Base-by-base conservation (phyloP, 2,329 filamentous ascomycete genomes). In the Pochonia chlamydosporia region DNA sequence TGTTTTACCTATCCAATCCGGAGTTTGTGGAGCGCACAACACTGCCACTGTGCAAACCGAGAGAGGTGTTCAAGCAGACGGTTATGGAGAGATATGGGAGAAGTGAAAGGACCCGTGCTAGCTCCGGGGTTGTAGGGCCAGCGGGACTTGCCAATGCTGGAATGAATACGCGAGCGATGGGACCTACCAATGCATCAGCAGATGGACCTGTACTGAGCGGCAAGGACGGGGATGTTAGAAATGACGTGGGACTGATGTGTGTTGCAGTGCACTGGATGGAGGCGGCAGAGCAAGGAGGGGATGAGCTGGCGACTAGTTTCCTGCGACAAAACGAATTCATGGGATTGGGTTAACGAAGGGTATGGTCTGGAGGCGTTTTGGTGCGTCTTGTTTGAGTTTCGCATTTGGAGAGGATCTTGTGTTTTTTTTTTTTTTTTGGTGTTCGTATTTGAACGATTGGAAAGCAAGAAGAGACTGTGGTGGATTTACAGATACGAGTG, bases 231-330 rank as follows among this genome's bases (percentile, higher is more conserved):
- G 66, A 79, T 49, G 74, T 79, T 30, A 65, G 89, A 55, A 90
- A 84, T 50, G 89, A 96, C 63, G 88, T 89, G 2, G 85, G 85
- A 46, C 82, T 90, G 36, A 93, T 97, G 87, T 96, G 91, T 59
- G 81, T 96, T 48, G 92, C 92, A 9, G 84, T 95, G 67, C 92
- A 97, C 72, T 97, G 92, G 91, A 96, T 97, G 90, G 89, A 92
- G 69, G 75, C 88, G 54, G 90, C 88, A 31, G 87, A 89, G 57
- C 78, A 79, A 46, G 90, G 90, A n/a, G 90, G 90, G 1, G 92
- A 97, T 63, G 80, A 86, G 60, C 72, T 95, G 56, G 92, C 92
- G 18, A 84, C 82, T 62, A 86, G 85, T 63, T 91, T 92, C 67
- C 70, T 96, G 64, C 78, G 84, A 53, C 88, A 95, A 68, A 73